phyloP scores from a whole-genome alignment of 164 flowering plant genomes.

The Kingdonia uniflora region DNA sequence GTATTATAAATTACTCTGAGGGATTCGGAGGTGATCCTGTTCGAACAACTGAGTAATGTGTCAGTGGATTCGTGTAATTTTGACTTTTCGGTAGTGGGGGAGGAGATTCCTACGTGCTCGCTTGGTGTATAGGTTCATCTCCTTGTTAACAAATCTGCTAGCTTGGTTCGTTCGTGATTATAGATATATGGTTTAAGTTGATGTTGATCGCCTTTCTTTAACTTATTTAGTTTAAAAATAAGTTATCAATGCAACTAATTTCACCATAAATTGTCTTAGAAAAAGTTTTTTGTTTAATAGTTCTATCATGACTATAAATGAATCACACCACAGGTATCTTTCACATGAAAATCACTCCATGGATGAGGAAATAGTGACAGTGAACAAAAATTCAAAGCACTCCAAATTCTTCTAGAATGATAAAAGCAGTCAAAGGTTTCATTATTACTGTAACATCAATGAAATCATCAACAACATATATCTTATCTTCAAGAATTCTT shows the following conservation, averaged over 20 bases:
- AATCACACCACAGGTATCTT: too few relatives aligned
- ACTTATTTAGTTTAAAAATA: not conserved
- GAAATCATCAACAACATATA: too few relatives aligned
- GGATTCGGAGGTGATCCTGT: conserved; percentile 14
- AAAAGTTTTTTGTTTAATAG: not conserved
- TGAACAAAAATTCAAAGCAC: too few relatives aligned
- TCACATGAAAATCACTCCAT: too few relatives aligned
- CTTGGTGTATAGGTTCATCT: conserved; percentile 55
- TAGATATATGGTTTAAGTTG: conserved; percentile 44
- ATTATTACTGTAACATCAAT: too few relatives aligned
- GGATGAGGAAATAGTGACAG: too few relatives aligned
- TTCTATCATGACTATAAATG: not conserved
- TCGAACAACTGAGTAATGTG: conserved; percentile 13
- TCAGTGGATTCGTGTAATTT: conserved; percentile 13
- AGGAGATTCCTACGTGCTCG: conserved; percentile 50
- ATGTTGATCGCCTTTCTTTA: not conserved
- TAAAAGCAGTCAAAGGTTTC: too few relatives aligned
- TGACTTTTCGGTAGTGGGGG: conserved; percentile 22
- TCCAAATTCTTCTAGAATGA: too few relatives aligned
- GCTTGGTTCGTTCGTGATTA: conserved; percentile 88
- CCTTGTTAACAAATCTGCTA: conserved; percentile 44
- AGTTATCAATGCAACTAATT: too few relatives aligned
- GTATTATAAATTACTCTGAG: conserved; percentile 1
- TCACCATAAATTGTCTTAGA: not conserved
- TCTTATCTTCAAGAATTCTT: too few relatives aligned